Base-by-base conservation (phyloP, 2,329 filamentous ascomycete genomes). In the Arthrobotrys iridis region DNA sequence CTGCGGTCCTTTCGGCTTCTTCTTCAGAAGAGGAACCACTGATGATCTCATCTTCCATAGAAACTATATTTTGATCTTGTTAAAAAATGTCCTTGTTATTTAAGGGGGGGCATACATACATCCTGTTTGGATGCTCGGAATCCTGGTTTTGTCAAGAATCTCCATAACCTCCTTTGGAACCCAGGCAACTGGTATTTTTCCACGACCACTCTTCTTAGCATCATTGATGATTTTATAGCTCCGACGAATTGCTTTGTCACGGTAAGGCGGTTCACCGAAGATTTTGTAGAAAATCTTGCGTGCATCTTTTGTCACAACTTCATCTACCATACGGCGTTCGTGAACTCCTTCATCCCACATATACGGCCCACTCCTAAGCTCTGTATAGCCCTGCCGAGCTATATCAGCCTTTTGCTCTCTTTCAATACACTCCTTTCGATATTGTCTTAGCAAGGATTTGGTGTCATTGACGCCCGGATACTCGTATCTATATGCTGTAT, bases 321-420 rank as follows among this genome's bases (percentile, higher is more conserved):
- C 20, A 11, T 46, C 41, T 0, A 18, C 37, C 41, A 41, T 58
- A n/a, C 33, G 20, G 2, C 15, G 20, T 6, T 18, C 20, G 30
- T 59, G 59, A 8, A 65, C 26, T 13, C 52, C 3, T 3, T 66
- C 60, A 18, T 65, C 52, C 68, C 68, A 73, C 4, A 57, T 26
- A 24, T 33, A 73, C 10, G 35, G 26, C 2, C 22, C 26, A 8
- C 30, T 2, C 2, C 26, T 15, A 30, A 64, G 4, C 1, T 50
- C 28, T 0, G 28, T 43, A 4, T n/a, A 46, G 0, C 68, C 60
- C 7, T 46, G 46, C 41, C 65, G 59, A 20, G 2, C 40, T 22
- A 64, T 30, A 20, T 72, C 46, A 13, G 59, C 67, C 40, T 50
- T 5, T 24, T 37, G 13, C 0, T 28, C 50, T 3, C 15, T 20